Percentiles rank a stretch among this genome's conserved stretches.
Conservation (phyloP, 2,329 filamentous ascomycete species). For the Erysiphe neolycopersici region DNA sequence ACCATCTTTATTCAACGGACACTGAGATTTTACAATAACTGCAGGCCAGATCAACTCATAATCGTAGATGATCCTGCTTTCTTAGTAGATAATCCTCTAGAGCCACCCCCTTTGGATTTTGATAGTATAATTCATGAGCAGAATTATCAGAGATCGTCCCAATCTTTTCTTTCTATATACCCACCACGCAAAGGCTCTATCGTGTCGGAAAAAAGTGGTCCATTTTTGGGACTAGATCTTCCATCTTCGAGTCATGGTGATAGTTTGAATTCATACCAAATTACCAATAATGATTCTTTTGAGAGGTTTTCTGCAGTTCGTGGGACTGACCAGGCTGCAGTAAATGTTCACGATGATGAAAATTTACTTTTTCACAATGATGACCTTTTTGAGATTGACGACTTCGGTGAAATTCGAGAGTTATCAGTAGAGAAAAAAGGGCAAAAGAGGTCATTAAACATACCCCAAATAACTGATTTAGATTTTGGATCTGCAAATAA, state of each 20-base stretch:
- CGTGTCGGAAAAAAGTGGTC: slow-evolving; percentile 5
- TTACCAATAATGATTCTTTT: slow-evolving; percentile 10
- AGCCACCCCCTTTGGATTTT: slow-evolving; percentile 25
- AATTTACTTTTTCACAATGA: slow-evolving; percentile 21
- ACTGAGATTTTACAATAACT: too few species aligned
- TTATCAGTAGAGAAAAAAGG: slow-evolving; percentile 11
- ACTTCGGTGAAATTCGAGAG: slow-evolving; percentile 30
- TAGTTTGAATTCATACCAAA: slow-evolving; percentile 8
- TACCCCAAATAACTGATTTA: slow-evolving; percentile 3
- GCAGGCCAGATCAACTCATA: slow-evolving; percentile 47
- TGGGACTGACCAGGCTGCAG: slow-evolving; percentile 5
- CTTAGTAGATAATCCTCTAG: slow-evolving; percentile 32
- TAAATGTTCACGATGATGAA: slow-evolving; percentile 15
- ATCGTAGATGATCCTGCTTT: slow-evolving; percentile 67
- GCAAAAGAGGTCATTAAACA: slow-evolving; percentile 3
- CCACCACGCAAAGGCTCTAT: slow-evolving; percentile 5
- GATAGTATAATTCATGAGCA: slow-evolving; percentile 12
- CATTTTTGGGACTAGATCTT: slow-evolving; percentile 20
- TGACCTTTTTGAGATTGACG: slow-evolving; percentile 33
- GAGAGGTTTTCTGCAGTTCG: slow-evolving; percentile 14
- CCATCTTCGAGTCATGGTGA: slow-evolving; percentile 20
- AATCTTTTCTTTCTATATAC: slow-evolving; percentile 13
- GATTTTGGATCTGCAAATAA: slow-evolving; percentile 14
- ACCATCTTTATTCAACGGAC: too few species aligned
- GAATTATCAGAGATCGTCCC: slow-evolving; percentile 9